Evolutionary conservation across 2,329 filamentous ascomycete species (phyloP), one percentile per base, ranked within the genome.

Genomic region (Hypoxylon sp.): DNA sequence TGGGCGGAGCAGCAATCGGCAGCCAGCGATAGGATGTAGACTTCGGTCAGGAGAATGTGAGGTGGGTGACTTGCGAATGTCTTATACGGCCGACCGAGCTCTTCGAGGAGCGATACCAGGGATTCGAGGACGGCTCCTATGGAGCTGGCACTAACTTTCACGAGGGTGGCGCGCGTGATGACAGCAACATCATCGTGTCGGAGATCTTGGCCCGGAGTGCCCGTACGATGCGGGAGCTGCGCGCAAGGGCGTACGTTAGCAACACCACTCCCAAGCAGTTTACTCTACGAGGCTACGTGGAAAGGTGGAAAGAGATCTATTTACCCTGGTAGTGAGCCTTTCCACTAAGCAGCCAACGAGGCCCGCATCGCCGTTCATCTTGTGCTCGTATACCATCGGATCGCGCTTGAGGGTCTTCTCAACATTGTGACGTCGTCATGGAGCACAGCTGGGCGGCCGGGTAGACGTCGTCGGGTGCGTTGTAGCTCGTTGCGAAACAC

Each of bases 1-100:
- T 88, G 83, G 55, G 84, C 83, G 52, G 83, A 82, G 69, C 87
- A 90, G 72, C 88, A 91, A 71, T 90, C 87, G 72, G 87, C 86
- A 34, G 88, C 81, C 43, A 91, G 79, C 49, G 85, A 82, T 51
- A 90, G 76, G n/a, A 90, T 79, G 70, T 88, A 90, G 49, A 88
- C 78, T 73, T 91, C 88, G 17, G 89, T 90, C 48, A 86, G 81
- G 30, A 90, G 77, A 53, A 91, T 81, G 71, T 89, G 85, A 37
- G 81, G 78, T 1, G 87, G 87, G 69, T 88, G 87, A 20, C 79
- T 76, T 47, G 81, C 75, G 56, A 85, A 77, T 50, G 72, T 76
- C 64, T 81, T 82, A 72, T 86, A 87, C 3, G 85, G 83, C 51
- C 82, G 82, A 26, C 80, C 78, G 39, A 89, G 79, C 37, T 88